phyloP scores from a whole-genome alignment of 176 grass and related monocot genomes.

The Themeda triandra region DNA sequence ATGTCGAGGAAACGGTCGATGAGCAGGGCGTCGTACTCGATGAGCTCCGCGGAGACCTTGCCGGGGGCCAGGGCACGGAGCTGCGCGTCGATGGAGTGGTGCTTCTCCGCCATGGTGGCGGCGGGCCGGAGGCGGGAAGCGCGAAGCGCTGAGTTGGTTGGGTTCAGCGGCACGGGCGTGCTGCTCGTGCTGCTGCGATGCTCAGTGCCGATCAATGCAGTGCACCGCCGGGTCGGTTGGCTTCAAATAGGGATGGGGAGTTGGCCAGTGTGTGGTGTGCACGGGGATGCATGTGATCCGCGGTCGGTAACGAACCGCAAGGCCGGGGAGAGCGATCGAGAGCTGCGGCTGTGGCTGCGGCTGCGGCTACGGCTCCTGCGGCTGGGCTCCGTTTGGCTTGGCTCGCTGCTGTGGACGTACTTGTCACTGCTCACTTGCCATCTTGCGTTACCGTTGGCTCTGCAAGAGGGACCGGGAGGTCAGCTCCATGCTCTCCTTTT shows the following conservation, averaged over 20 bases:
- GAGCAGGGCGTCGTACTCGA: conserved; percentile 71
- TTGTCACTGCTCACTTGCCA: not conserved
- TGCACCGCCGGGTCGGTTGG: not conserved
- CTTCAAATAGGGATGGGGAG: not conserved
- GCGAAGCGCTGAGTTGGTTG: not conserved
- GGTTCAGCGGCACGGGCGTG: not conserved
- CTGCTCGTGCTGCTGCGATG: not conserved
- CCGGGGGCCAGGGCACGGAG: conserved; percentile 49
- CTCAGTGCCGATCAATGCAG: not conserved
- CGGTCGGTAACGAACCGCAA: not conserved
- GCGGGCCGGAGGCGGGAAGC: not conserved
- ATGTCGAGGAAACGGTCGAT: conserved; percentile 72
- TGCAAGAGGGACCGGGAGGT: not conserved
- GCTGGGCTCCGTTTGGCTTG: not conserved
- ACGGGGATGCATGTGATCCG: not conserved
- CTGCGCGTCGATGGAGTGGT: conserved; percentile 75
- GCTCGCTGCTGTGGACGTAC: not conserved
- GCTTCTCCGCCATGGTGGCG: conserved; percentile 19
- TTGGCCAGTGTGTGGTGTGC: not conserved
- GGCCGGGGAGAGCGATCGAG: not conserved
- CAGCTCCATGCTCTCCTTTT: not conserved
- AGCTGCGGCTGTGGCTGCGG: not conserved
- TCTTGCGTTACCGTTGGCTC: not conserved
- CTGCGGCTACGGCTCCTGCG: not conserved
- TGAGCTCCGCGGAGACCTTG: conserved; percentile 65